A percentile compares a stretch with the other conserved stretches of the same genome.
Conservation (phyloP, 495 filamentous ascomycete genomes). For the Aspergillus baeticus region DNA sequence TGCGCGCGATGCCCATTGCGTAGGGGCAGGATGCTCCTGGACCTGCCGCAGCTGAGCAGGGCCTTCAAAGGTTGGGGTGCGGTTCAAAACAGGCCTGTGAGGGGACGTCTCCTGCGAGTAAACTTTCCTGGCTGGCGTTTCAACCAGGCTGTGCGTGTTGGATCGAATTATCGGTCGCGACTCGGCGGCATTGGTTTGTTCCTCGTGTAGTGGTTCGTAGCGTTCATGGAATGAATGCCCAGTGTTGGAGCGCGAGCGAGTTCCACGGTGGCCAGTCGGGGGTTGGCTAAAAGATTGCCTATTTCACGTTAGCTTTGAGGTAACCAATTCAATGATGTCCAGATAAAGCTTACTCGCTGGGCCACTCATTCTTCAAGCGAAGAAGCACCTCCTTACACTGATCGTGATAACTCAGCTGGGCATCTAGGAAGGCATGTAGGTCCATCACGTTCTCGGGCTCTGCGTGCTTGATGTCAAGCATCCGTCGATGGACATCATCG, state of each 20-base stretch:
- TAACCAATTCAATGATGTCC: too few relatives aligned
- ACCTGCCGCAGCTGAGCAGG: constrained; percentile 54
- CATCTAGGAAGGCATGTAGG: constrained; percentile 78
- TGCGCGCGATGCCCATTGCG: constrained; percentile 51
- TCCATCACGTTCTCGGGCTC: constrained; percentile 84
- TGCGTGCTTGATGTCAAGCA: constrained; percentile 95
- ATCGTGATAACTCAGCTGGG: constrained; percentile 89
- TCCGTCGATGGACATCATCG: constrained; percentile 88
- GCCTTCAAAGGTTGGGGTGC: constrained; percentile 57
- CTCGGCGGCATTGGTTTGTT: constrained; percentile 41
- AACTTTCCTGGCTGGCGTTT: constrained; percentile 36
- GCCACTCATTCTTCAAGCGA: constrained; percentile 68
- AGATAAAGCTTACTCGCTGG: constrained; percentile 49
- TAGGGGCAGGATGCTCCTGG: constrained; percentile 35
- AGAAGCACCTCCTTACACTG: constrained; percentile 75
- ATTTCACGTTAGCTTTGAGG: background rate
- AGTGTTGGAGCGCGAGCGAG: constrained; percentile 59
- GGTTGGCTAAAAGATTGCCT: constrained; percentile 28
- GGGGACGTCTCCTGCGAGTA: constrained; percentile 17
- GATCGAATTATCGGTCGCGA: constrained; percentile 64
- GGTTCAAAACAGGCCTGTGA: constrained; percentile 43
- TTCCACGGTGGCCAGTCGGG: constrained; percentile 34
- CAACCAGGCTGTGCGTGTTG: constrained; percentile 37
- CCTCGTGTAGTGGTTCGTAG: constrained; percentile 58
- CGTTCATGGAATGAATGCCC: constrained; percentile 61